Percentiles rank a stretch among this genome's conserved stretches.
Conservation (phyloP, 1,139 yeast species). For the Scheffersomyces stambukii region DNA sequence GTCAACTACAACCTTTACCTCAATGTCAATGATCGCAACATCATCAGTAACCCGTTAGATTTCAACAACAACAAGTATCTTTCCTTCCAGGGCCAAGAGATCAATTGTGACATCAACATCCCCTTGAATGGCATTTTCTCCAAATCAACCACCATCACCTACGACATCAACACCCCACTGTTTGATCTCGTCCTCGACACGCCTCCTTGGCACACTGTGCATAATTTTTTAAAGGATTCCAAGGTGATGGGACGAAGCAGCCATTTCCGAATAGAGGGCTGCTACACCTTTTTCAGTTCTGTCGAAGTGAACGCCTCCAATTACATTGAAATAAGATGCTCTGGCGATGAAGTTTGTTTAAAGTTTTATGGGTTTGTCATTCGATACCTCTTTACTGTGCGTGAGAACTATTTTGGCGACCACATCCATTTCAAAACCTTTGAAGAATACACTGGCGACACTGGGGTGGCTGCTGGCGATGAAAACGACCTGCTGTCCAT, state of each 20-base stretch:
- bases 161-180: slow-evolving; percentile 50
- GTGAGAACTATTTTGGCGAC: slow-evolving; percentile 90
- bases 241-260: slow-evolving; percentile 62
- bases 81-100: slow-evolving; percentile 64
- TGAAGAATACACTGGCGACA: slow-evolving; percentile 61
- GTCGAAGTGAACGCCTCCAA: slow-evolving; percentile 67
- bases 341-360: slow-evolving; percentile 64
- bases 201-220: slow-evolving; percentile 89
- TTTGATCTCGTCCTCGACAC: slow-evolving; percentile 65
- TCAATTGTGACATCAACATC: slow-evolving; percentile 44
- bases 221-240: slow-evolving; percentile 61
- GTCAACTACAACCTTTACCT: slow-evolving; percentile 57
- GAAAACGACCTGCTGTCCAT: slow-evolving; percentile 1
- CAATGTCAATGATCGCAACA: slow-evolving; percentile 82
- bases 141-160: slow-evolving; percentile 53
- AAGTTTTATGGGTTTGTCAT: slow-evolving; percentile 77
- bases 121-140: slow-evolving; percentile 63
- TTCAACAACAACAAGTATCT: slow-evolving; percentile 74
- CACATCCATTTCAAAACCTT: slow-evolving; percentile 76
- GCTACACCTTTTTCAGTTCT: slow-evolving; percentile 57
- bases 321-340: slow-evolving; percentile 59
- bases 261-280: slow-evolving; percentile 59
- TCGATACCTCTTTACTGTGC: slow-evolving; percentile 68
- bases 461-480: slow-evolving; percentile 4
- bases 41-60: slow-evolving; percentile 84